phyloP scores from a whole-genome alignment of 805 yeast genomes.

The Yarrowia sp. region DNA sequence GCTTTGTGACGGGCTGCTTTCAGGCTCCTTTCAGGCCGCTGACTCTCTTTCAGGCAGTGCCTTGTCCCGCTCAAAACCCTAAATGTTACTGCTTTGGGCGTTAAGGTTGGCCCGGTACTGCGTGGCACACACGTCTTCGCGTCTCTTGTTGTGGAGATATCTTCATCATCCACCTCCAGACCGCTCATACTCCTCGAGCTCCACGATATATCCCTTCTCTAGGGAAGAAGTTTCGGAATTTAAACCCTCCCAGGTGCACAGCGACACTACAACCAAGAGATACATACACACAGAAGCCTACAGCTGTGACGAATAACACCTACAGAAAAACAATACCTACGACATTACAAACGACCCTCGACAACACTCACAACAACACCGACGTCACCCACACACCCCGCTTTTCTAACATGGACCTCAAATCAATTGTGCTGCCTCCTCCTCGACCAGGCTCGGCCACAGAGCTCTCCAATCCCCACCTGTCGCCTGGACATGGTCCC shows the following conservation, averaged over 20 bases:
- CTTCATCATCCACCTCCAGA: conserved; percentile 5
- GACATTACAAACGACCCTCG: too few relatives aligned
- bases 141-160: conserved; percentile 36
- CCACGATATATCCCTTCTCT: conserved; percentile 6
- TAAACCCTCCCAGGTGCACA: too few relatives aligned
- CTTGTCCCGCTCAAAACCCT: conserved; percentile 23
- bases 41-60: conserved; percentile 37
- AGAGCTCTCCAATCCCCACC: conserved; percentile 20
- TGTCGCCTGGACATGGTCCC: conserved; percentile 23
- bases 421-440: conserved; percentile 38
- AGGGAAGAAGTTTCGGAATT: too few relatives aligned
- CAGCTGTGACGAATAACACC: too few relatives aligned
- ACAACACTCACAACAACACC: too few relatives aligned
- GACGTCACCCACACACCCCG: too few relatives aligned
- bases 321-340: background rate
- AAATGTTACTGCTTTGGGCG: conserved; percentile 26
- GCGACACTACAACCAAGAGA: too few relatives aligned
- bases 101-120: conserved; percentile 23
- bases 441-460: conserved; percentile 31
- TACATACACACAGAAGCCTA: background rate
- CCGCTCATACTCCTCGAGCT: conserved; percentile 4
- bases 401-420: conserved; percentile 15
- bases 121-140: conserved; percentile 37
- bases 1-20: conserved; percentile 26
- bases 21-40: conserved; percentile 35